Conservation (phyloP, 2,329 filamentous ascomycete genomes). For the Phialophora macrospora region DNA sequence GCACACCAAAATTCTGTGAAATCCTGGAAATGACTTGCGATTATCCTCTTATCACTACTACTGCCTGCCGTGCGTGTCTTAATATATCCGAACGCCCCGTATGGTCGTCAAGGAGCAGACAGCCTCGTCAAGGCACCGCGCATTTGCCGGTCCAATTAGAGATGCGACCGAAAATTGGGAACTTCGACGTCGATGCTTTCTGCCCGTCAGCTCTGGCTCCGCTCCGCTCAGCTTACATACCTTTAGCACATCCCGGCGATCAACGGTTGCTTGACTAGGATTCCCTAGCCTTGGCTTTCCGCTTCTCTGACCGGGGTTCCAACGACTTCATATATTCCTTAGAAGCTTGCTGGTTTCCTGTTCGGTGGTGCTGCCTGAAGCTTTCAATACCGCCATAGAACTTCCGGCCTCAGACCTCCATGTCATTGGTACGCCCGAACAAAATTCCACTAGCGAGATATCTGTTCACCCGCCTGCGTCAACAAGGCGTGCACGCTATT, state of each 20-base stretch:
- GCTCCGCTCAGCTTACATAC: not conserved
- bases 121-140: not conserved
- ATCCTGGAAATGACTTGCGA: not conserved
- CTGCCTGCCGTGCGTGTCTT: not conserved
- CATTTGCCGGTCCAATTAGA: not conserved
- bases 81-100: not conserved
- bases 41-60: not conserved
- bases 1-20: not conserved
- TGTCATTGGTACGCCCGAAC: not conserved
- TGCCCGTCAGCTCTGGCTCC: not conserved
- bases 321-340: not conserved
- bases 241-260: not conserved
- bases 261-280: not conserved
- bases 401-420: not conserved
- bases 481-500: slow-evolving; percentile 55
- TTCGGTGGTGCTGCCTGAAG: not conserved
- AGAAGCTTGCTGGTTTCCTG: not conserved
- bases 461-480: slow-evolving; percentile 55
- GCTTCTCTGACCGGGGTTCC: not conserved
- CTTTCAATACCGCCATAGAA: not conserved
- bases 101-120: not conserved
- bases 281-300: not conserved
- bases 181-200: too few species aligned
- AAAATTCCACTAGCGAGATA: slow-evolving; percentile 49
- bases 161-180: not conserved